Base-by-base conservation (phyloP, 495 filamentous ascomycete genomes). In the Cercophora sp. region DNA sequence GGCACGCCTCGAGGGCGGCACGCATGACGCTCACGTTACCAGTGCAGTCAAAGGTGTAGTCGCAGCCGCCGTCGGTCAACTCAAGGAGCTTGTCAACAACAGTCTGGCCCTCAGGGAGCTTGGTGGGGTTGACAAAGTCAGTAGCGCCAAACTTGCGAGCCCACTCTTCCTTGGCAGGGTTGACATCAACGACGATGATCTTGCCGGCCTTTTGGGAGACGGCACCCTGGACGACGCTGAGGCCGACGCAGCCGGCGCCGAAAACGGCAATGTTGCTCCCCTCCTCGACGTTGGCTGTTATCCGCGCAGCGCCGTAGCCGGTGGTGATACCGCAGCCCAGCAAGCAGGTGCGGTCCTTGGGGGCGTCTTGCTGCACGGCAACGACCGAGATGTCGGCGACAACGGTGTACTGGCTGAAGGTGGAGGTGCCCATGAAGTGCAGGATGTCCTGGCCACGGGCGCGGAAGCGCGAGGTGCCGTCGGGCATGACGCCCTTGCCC, bases 11-110 rank as follows among this genome's bases (percentile, higher is more conserved):
- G 41, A 98, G 81, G 39, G 93, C 93, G 24, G 87, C 88, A 53
- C 93, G 82, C 93, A 98, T 98, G 29, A 98, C 93, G 46, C 85
- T 80, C 22, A 96, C 91, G 63, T 97, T 97, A 16, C 93, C 93
- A 4, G 93, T 98, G 76, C 93, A 98, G 75, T 98, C 93, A 66
- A 98, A 98, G 41, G 93, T 98, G 75, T 97, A 98, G 75, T 98
- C 93, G 66, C 91, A 93, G 15, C 93, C 93, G 53, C 93, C 93
- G 67, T 98, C 93, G n/a, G 93, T 98, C 87, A 97, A 89, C 75
- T 97, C 93, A 58, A 96, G 85, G 51, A 98, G 77, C 73, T 88
- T 79, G 62, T 94, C 89, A 69, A 94, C 88, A 52, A 96, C 86
- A 49, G 78, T 89, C 79, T 89, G 82, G 42, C 80, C 81, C 42